phyloP scores from a whole-genome alignment of 192 early-diverging fungal genomes.

The Backusella tarrabulga region DNA sequence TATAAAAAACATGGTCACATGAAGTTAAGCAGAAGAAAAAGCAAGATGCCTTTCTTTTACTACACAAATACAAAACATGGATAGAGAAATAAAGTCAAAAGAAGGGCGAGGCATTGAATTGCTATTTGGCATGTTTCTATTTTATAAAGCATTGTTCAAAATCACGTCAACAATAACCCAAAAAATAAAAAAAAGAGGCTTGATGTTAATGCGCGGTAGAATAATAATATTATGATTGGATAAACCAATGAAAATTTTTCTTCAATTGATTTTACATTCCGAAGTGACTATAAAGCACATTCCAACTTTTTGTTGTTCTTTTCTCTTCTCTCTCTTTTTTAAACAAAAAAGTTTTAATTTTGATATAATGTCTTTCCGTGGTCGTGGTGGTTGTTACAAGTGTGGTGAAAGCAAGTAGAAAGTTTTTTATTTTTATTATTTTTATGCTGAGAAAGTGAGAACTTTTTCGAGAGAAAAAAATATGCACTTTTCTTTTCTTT shows the following conservation, averaged over 20 bases:
- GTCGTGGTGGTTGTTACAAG: constrained; percentile 37
- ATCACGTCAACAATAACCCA: neutral
- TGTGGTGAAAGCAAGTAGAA: constrained; percentile 40
- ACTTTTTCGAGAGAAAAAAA: neutral
- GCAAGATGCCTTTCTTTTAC: neutral
- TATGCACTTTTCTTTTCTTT: neutral
- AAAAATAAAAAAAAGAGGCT: neutral
- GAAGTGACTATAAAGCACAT: neutral
- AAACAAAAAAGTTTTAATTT: constrained; percentile 6
- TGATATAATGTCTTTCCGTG: constrained; percentile 34
- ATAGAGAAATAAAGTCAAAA: neutral
- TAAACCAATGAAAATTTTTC: constrained; percentile 12
- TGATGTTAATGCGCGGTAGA: neutral
- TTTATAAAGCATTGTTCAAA: neutral
- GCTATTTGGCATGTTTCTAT: neutral
- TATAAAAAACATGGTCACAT: neutral
- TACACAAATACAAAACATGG: neutral
- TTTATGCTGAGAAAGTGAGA: constrained; percentile 1
- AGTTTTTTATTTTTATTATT: neutral
- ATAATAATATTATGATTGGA: neutral
- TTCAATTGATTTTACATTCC: neutral
- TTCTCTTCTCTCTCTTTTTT: constrained; percentile 11
- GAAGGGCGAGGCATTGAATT: neutral
- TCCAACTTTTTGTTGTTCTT: neutral
- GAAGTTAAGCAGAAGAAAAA: neutral